Conservation (phyloP, 1,284 basidiomycete species). For the Spongiforma sp. region DNA sequence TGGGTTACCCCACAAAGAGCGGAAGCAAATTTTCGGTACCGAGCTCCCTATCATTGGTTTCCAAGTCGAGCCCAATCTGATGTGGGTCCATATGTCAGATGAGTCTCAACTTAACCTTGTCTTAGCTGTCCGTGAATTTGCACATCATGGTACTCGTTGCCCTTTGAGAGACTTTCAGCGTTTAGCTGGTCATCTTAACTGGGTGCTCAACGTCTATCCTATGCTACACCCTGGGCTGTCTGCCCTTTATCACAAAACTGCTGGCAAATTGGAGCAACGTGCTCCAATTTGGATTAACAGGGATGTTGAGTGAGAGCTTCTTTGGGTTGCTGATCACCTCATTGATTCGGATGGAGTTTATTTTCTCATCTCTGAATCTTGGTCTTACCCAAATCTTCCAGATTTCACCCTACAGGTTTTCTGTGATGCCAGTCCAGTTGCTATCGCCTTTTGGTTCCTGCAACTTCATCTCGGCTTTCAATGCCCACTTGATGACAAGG, state of each 20-base stretch:
- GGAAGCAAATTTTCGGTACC: slow-evolving; percentile 37
- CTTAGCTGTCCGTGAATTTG: slow-evolving; percentile 17
- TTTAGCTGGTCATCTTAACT: slow-evolving; percentile 43
- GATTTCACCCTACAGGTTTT: too few relatives aligned
- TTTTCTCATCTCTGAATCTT: background rate
- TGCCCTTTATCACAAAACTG: slow-evolving; percentile 40
- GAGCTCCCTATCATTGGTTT: slow-evolving; percentile 38
- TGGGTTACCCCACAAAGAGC: slow-evolving; percentile 35
- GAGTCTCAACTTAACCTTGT: slow-evolving; percentile 21
- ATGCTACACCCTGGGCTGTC: slow-evolving; percentile 37
- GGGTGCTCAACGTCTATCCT: slow-evolving; percentile 46
- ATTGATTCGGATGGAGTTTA: background rate
- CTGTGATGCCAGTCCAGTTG: too few relatives aligned
- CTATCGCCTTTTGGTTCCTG: too few relatives aligned
- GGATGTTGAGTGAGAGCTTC: slow-evolving; percentile 11
- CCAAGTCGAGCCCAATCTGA: slow-evolving; percentile 33
- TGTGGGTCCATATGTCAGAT: slow-evolving; percentile 29
- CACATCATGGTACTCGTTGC: slow-evolving; percentile 2
- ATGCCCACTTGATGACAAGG: too few relatives aligned
- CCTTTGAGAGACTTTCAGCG: slow-evolving; percentile 30
- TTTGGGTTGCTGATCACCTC: background rate
- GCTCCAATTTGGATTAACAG: slow-evolving; percentile 38
- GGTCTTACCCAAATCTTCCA: too few relatives aligned
- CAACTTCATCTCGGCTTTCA: too few relatives aligned
- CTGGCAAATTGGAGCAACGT: slow-evolving; percentile 24